Evolutionary conservation across 2,329 filamentous ascomycete genomes (phyloP).

Genomic region (Pseudofabraea citricarpa): DNA sequence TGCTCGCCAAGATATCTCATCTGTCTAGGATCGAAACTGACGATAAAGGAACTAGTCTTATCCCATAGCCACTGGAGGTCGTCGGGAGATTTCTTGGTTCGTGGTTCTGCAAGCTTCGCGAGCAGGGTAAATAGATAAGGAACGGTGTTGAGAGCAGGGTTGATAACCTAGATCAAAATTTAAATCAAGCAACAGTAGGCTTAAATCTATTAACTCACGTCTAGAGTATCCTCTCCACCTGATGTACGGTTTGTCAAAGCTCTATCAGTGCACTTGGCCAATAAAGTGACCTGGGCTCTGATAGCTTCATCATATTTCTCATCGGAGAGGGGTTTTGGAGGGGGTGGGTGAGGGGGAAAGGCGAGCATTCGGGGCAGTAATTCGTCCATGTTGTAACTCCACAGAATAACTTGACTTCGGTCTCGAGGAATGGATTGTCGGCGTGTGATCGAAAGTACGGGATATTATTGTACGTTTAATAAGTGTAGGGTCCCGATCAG

Average conservation of each 20-base stretch:
- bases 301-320: slow-evolving; percentile 38
- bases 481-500: too few relatives aligned
- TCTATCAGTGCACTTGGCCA: slow-evolving; percentile 31
- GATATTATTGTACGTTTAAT: too few relatives aligned
- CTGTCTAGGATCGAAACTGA: slow-evolving; percentile 46
- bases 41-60: slow-evolving; percentile 34
- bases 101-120: slow-evolving; percentile 36
- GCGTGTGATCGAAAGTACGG: too few relatives aligned
- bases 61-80: slow-evolving; percentile 40
- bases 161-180: slow-evolving; percentile 26
- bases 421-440: too few relatives aligned
- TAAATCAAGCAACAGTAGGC: too few relatives aligned
- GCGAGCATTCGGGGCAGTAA: slow-evolving; percentile 31
- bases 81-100: slow-evolving; percentile 28
- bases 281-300: slow-evolving; percentile 29
- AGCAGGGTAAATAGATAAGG: slow-evolving; percentile 52
- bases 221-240: slow-evolving; percentile 30
- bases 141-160: slow-evolving; percentile 54
- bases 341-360: slow-evolving; percentile 33
- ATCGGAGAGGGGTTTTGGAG: slow-evolving; percentile 28
- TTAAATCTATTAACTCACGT: slow-evolving; percentile 32
- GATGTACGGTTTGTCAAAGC: slow-evolving; percentile 28
- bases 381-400: slow-evolving; percentile 24
- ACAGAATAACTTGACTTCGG: neutral
- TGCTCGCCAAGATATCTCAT: slow-evolving; percentile 47